These are phyloP conservation scores for Boletus semigastroideus DNA, from an alignment of 1,284 basidiomycete species.

Conservation along the genomic window DNA sequence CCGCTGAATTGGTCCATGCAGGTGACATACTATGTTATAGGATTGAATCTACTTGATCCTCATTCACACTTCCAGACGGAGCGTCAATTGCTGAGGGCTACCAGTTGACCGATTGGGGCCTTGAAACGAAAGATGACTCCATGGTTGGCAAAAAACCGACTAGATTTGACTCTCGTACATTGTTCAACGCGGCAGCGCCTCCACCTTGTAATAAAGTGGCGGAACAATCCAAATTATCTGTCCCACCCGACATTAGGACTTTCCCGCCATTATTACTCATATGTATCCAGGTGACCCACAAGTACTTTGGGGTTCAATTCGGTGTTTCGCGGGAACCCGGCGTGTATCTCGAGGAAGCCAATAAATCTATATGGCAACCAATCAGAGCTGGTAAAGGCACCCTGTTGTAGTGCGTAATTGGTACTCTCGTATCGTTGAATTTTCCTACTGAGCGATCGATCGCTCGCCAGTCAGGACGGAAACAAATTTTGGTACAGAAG, in stretches of 20 bases:
- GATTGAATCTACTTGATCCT: background rate
- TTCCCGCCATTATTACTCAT: no score
- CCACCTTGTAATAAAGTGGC: no score
- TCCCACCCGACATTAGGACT: no score
- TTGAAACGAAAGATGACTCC: background rate
- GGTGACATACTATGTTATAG: background rate
- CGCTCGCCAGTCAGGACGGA: background rate
- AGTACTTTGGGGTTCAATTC: background rate
- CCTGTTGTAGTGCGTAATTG: background rate
- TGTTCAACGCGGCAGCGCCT: no score
- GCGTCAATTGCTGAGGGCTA: background rate
- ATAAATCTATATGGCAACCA: background rate
- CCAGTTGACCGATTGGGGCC: background rate
- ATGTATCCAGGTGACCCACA: background rate
- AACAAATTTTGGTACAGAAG: background rate
- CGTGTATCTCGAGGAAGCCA: background rate
- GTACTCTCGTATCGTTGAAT: no score
- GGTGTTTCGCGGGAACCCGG: background rate
- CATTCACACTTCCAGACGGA: background rate
- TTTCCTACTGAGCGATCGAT: background rate
- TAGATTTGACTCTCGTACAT: no score
- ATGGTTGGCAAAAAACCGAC: no score
- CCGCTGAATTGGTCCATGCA: background rate
- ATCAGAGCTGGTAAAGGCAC: background rate
- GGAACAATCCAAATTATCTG: no score